phyloP scores from a whole-genome alignment of 2,329 filamentous ascomycete genomes.

The Botrytis aclada region DNA sequence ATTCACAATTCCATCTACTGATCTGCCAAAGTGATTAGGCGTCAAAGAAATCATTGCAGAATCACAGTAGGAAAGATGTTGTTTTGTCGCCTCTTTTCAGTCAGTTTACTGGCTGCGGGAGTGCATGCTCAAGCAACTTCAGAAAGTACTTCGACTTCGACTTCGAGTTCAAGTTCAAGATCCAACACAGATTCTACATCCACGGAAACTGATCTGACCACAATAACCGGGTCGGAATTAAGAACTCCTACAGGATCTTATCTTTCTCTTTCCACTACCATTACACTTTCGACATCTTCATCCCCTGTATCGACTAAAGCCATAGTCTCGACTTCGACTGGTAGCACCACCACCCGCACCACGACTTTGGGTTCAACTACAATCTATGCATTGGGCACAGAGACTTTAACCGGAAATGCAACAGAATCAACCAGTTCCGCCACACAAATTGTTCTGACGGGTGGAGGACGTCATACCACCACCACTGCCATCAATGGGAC shows the following conservation, averaged over 20 bases:
- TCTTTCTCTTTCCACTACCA: constrained; percentile 39
- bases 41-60: constrained; percentile 3
- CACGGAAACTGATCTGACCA: constrained; percentile 22
- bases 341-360: constrained; percentile 27
- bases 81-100: constrained; percentile 27
- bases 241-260: constrained; percentile 41
- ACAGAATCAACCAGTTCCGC: constrained; percentile 33
- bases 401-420: constrained; percentile 25
- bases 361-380: constrained; percentile 34
- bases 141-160: background rate
- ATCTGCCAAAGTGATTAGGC: constrained; percentile 5
- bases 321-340: constrained; percentile 31
- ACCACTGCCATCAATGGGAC: constrained; percentile 46
- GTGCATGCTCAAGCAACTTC: constrained; percentile 25
- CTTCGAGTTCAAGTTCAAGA: constrained; percentile 20
- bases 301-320: constrained; percentile 32
- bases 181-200: constrained; percentile 23
- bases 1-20: constrained; percentile 1
- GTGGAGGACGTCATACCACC: constrained; percentile 32
- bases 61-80: constrained; percentile 25
- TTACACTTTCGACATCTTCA: constrained; percentile 29
- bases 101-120: constrained; percentile 38
- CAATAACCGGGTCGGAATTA: constrained; percentile 25
- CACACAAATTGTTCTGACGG: constrained; percentile 41
- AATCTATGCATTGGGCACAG: constrained; percentile 28